Conservation (phyloP, 2,329 filamentous ascomycete species). For the Botrytis sinoallii region DNA sequence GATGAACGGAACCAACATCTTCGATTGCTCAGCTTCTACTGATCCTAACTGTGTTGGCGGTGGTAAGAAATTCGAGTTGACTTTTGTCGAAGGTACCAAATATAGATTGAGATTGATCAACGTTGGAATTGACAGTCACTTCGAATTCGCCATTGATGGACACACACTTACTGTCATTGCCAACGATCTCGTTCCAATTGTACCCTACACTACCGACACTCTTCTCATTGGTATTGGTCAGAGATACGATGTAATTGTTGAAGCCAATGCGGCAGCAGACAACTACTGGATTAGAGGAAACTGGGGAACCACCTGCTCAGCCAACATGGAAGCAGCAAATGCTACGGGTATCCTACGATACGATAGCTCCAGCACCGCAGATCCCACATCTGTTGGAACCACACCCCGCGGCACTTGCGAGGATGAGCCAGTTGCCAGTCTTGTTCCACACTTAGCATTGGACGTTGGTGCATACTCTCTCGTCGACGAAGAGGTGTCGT, state of each 20-base stretch:
- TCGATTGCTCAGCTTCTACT: conserved; percentile 24
- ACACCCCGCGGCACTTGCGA: conserved; percentile 30
- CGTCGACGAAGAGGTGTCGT: conserved; percentile 24
- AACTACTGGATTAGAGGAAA: conserved; percentile 55
- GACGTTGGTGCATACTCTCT: conserved; percentile 26
- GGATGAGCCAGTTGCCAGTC: conserved; percentile 33
- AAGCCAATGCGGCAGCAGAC: conserved; percentile 52
- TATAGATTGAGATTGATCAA: conserved; percentile 47
- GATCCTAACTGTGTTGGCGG: conserved; percentile 32
- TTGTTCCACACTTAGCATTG: conserved; percentile 34
- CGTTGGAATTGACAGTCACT: conserved; percentile 44
- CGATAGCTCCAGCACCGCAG: conserved; percentile 37
- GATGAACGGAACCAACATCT: conserved; percentile 37
- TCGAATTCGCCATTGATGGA: conserved; percentile 52
- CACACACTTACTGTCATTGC: conserved; percentile 57
- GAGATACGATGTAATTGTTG: conserved; percentile 45
- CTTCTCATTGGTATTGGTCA: conserved; percentile 58
- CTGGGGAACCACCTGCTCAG: conserved; percentile 50
- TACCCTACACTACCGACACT: conserved; percentile 49
- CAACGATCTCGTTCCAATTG: conserved; percentile 56
- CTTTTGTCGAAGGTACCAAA: conserved; percentile 40
- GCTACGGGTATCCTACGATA: conserved; percentile 44
- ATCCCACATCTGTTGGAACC: conserved; percentile 34
- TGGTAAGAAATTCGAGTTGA: conserved; percentile 35
- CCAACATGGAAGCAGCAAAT: conserved; percentile 52